Percentiles rank a stretch among this genome's conserved stretches.
Conservation (phyloP, 139 green algal species). For the Tetradesmus obliquus region DNA sequence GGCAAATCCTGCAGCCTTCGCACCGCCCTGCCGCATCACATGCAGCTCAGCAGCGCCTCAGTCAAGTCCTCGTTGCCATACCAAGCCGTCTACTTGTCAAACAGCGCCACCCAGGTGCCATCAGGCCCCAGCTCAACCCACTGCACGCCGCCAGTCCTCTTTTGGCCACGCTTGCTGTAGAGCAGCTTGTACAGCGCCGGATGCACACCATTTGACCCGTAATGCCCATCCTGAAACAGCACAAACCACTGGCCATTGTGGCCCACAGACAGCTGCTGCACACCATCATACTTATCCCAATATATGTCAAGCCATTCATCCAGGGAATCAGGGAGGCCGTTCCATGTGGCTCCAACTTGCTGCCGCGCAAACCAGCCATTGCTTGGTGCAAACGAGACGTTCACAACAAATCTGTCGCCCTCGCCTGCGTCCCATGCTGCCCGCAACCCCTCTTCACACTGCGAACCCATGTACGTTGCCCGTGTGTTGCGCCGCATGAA, state of each 20-base stretch:
- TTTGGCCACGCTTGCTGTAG: too few species aligned
- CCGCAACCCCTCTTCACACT: neutral
- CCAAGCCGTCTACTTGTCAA: neutral
- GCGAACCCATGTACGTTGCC: neutral
- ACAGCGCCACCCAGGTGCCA: neutral
- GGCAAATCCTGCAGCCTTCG: too few species aligned
- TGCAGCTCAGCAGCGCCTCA: neutral
- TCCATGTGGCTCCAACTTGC: neutral
- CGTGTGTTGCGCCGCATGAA: neutral
- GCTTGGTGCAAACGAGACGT: neutral
- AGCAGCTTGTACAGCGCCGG: neutral
- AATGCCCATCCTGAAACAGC: neutral
- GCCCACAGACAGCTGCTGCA: neutral
- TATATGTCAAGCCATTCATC: neutral
- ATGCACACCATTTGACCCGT: neutral
- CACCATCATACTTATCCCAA: neutral
- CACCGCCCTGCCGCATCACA: neutral
- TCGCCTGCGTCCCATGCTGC: neutral
- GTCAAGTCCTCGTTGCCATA: neutral
- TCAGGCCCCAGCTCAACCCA: slow-evolving; percentile 22
- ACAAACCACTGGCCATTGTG: neutral
- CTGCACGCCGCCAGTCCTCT: neutral
- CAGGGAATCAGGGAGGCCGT: neutral
- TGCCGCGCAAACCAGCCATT: neutral
- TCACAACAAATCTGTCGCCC: neutral